phyloP scores from a whole-genome alignment of 306 rosid species.

The Albizia julibrissin region DNA sequence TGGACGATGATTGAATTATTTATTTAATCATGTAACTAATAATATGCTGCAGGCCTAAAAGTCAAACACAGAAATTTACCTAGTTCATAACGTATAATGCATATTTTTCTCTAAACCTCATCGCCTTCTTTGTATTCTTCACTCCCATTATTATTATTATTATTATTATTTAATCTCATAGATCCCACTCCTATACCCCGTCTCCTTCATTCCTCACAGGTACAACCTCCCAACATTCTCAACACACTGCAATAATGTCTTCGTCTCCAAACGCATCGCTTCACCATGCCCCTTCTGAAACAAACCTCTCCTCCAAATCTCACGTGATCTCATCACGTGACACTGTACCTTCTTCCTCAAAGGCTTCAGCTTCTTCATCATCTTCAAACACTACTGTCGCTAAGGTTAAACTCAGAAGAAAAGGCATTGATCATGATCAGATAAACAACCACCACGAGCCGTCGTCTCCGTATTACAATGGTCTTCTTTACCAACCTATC shows the following conservation, averaged over 20 bases:
- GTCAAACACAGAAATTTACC: neutral
- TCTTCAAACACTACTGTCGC: neutral
- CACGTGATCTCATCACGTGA: neutral
- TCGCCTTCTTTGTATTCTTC: slow-evolving; percentile 11
- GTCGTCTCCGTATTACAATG: neutral
- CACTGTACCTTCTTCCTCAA: neutral
- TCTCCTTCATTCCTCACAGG: neutral
- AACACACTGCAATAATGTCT: neutral
- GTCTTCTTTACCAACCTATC: neutral
- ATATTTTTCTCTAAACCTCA: neutral
- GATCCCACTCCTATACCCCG: neutral
- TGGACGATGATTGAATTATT: neutral
- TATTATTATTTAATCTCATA: neutral
- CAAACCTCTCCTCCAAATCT: neutral
- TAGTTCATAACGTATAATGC: neutral
- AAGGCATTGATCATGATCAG: neutral
- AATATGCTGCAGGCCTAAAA: neutral
- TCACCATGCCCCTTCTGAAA: neutral
- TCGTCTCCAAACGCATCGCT: neutral
- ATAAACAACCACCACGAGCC: neutral
- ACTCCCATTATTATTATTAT: neutral
- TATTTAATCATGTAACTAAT: neutral
- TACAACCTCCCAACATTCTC: neutral
- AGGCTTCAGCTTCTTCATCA: neutral
- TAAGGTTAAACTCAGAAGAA: neutral